These are phyloP conservation scores for Dicorynia guianensis DNA, from an alignment of 306 rosid genomes.

Conservation along the genomic window DNA sequence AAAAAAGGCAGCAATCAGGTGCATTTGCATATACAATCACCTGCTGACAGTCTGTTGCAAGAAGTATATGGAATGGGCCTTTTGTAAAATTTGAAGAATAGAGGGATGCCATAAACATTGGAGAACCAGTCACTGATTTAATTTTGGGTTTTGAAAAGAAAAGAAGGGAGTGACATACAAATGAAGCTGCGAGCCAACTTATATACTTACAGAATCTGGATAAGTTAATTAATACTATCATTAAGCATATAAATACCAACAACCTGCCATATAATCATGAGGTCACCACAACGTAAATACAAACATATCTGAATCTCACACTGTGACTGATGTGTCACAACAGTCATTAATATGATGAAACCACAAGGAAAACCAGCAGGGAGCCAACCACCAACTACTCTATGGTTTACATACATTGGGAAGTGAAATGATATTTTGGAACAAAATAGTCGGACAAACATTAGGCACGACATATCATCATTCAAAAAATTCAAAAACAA, in stretches of 20 bases:
- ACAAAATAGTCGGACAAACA: constrained; percentile 12
- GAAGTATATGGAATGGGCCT: background rate
- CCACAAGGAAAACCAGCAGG: constrained; percentile 5
- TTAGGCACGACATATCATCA: too few species aligned
- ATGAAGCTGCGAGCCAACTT: constrained; percentile 35
- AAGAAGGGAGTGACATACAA: background rate
- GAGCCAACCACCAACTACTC: constrained; percentile 17
- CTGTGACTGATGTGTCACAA: background rate
- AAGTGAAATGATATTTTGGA: background rate
- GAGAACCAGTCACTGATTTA: constrained; percentile 21
- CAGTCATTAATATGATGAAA: constrained; percentile 7
- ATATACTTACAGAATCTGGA: constrained; percentile 18
- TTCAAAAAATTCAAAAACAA: background rate
- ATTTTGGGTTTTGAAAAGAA: background rate
- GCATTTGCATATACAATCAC: constrained; percentile 31
- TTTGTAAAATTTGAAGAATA: background rate
- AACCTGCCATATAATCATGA: constrained; percentile 13
- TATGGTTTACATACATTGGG: background rate
- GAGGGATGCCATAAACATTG: background rate
- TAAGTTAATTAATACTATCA: background rate
- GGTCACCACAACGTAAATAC: background rate
- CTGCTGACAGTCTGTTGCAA: constrained; percentile 13
- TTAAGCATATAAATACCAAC: constrained; percentile 18
- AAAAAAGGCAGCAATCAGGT: background rate
- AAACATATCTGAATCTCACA: constrained; percentile 3